Evolutionary conservation across 148 eudicot genomes (phyloP).

Genomic region (Camellia japonica): DNA sequence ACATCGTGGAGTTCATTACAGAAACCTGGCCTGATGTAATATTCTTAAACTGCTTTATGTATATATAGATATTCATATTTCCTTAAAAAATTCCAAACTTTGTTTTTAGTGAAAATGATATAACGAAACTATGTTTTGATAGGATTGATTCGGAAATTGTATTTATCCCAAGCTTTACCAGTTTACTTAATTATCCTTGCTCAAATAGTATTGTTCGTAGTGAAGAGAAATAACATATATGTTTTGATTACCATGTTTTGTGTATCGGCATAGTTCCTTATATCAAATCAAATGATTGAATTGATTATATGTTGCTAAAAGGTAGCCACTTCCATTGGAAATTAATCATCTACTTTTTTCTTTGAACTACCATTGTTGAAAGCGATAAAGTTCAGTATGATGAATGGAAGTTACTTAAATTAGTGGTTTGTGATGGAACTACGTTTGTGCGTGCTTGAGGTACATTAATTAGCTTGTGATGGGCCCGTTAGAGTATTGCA

Average conservation of each 20-base stretch:
- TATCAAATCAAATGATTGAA: not conserved
- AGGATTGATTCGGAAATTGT: not conserved
- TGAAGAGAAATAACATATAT: not conserved
- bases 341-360: not conserved
- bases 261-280: not conserved
- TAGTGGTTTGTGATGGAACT: not conserved
- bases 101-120: not conserved
- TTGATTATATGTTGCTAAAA: not conserved
- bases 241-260: not conserved
- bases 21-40: conserved; percentile 57
- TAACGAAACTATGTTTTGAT: not conserved
- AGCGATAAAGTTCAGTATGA: no score
- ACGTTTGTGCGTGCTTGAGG: not conserved
- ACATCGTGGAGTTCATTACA: conserved; percentile 53
- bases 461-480: not conserved
- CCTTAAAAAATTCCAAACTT: not conserved
- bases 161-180: no score
- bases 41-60: not conserved
- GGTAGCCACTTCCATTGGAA: not conserved
- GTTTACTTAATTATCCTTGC: no score
- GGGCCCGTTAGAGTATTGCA: not conserved
- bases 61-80: not conserved
- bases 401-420: not conserved
- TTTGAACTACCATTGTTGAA: not conserved
- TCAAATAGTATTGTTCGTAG: no score